Conservation (phyloP, 2,329 filamentous ascomycete species). For the Paecilomyces niveus region DNA sequence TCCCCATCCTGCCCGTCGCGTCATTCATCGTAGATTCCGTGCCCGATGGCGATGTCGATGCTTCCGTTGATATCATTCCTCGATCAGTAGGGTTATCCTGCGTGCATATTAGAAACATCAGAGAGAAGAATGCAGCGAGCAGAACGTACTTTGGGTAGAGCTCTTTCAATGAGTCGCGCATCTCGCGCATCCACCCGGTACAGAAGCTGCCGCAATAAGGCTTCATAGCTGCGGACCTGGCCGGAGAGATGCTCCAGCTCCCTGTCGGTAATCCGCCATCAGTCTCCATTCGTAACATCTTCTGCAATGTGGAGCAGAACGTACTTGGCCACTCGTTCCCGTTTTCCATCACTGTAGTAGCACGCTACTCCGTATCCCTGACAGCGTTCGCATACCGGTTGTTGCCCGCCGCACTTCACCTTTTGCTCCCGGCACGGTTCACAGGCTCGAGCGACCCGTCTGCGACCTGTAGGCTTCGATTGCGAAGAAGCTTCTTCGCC, state of each 20-base stretch:
- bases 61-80: conserved; percentile 4
- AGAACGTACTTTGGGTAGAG: conserved; percentile 26
- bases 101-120: neutral
- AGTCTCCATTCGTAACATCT: conserved; percentile 3
- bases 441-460: conserved; percentile 33
- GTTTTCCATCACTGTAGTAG: conserved; percentile 38
- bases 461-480: neutral
- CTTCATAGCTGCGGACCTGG: conserved; percentile 29
- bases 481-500: neutral
- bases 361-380: conserved; percentile 33
- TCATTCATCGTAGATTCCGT: conserved; percentile 11
- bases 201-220: conserved; percentile 25
- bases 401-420: conserved; percentile 40
- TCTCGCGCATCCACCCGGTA: conserved; percentile 24
- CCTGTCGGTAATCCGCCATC: conserved; percentile 16
- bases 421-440: conserved; percentile 41
- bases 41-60: conserved; percentile 1
- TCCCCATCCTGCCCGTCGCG: conserved; percentile 13
- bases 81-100: conserved; percentile 9
- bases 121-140: neutral
- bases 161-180: conserved; percentile 26
- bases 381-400: conserved; percentile 36
- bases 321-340: conserved; percentile 37
- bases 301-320: conserved; percentile 8
- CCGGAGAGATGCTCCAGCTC: conserved; percentile 31